Evolutionary conservation across 495 filamentous ascomycete genomes (phyloP).

Genomic region (Cladorrhinum samala): DNA sequence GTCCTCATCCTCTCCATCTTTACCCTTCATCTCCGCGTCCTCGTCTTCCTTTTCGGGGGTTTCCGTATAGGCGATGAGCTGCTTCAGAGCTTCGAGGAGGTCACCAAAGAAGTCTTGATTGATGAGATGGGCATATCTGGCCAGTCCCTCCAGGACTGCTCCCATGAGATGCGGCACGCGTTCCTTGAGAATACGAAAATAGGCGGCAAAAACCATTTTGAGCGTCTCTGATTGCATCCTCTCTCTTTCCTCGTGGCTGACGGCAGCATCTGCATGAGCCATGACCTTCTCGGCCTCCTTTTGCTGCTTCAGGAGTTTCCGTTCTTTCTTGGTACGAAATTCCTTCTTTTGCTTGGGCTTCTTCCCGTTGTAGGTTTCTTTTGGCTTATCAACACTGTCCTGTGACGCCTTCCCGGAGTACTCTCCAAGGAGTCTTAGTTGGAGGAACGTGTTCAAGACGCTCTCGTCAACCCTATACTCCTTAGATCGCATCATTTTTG

Average conservation of each 20-base stretch:
- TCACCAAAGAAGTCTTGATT: conserved; percentile 99
- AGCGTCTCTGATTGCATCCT: conserved; percentile 88
- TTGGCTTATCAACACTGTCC: conserved; percentile 58
- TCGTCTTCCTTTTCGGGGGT: conserved; percentile 29
- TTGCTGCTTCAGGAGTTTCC: conserved; percentile 67
- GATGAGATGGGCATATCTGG: conserved; percentile 86
- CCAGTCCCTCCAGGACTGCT: conserved; percentile 80
- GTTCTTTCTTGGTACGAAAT: conserved; percentile 43
- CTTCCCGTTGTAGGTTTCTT: conserved; percentile 46
- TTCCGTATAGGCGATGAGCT: conserved; percentile 71
- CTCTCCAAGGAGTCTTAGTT: conserved; percentile 81
- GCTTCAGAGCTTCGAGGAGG: conserved; percentile 86
- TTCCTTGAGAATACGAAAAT: conserved; percentile 88
- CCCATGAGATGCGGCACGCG: conserved; percentile 79
- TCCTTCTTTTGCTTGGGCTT: conserved; percentile 64
- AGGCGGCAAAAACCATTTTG: conserved; percentile 89
- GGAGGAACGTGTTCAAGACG: conserved; percentile 84
- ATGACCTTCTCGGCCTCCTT: conserved; percentile 89
- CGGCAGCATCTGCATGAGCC: conserved; percentile 81
- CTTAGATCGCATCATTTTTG: conserved; percentile 88
- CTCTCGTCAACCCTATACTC: conserved; percentile 76
- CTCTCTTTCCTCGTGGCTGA: conserved; percentile 86
- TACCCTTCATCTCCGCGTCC: conserved; percentile 12
- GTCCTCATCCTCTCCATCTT: conserved; percentile 27
- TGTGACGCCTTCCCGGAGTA: conserved; percentile 76